Evolutionary conservation across 768 basidiomycete species (phyloP), one percentile per base, ranked within the genome.

Genomic region (Collybia sordida): DNA sequence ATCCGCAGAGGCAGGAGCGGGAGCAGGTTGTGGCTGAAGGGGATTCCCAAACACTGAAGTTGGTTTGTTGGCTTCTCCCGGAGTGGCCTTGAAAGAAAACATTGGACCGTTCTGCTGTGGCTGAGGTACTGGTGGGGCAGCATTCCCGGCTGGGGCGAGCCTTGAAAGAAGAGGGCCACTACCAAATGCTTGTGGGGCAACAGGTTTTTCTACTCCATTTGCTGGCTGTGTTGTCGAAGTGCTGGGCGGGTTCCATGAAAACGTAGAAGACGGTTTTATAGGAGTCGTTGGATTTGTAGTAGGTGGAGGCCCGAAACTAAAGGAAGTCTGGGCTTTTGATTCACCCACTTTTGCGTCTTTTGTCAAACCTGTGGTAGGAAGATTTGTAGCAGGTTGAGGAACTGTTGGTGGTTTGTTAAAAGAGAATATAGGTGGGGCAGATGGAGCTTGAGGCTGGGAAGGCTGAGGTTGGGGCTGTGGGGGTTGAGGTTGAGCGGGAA

Each of bases 91-190:
- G 31, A 55, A 60, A 15, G 54, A 56, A 43, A 64, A 62, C 40
- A 52, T 9, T 17, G 61, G 28, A 17, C 60, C 17, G 35, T 52
- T 14, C 18, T 48, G 54, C 43, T 47, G 21, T 3, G 52, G 38
- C 38, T 45, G 42, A 45, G 54, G 27, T 28, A 52, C 38, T 7
- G 59, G 25, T 17, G 50, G 40, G 21, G 47, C 21, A 25, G 56
- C 9, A 23, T 5, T 41, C 12, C 19, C 22, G 18, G 44, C 34
- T 50, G 57, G 54, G 9, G 56, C 59, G 22, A 63, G 36, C 21
- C 64, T 55, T 28, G 65, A 61, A 43, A 65, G 27, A 11, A 66
- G 54, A 14, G 60, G 59, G 42, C 47, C 47, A 11, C 58, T 55
- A 31, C 46, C 18, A 6, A 14, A 31, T 8, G 45, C 40, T 5